Evolutionary conservation across 331 rosid genomes (phyloP).

Genomic region (Malus hybrid): DNA sequence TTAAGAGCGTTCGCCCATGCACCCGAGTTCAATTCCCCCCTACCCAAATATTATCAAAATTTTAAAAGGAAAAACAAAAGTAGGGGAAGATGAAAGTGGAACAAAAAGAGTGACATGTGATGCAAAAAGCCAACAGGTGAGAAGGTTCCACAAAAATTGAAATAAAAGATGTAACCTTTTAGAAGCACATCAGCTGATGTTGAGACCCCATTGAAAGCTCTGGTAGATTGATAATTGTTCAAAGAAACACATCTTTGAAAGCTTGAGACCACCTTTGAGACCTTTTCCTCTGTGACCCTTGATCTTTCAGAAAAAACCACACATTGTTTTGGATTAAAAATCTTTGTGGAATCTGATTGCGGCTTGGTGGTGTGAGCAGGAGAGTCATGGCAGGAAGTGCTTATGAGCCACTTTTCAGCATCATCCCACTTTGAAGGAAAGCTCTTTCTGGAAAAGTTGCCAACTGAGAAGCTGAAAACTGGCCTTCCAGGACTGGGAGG

Average conservation of each 20-base stretch:
- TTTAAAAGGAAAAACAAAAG: too few relatives aligned
- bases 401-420: conserved; percentile 95
- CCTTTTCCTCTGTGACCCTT: conserved; percentile 55
- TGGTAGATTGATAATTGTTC: conserved; percentile 40
- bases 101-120: background rate
- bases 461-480: conserved; percentile 61
- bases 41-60: too few relatives aligned
- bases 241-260: conserved; percentile 39
- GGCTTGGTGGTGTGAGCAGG: conserved; percentile 56
- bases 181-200: conserved; percentile 53
- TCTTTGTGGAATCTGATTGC: conserved; percentile 38
- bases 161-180: conserved; percentile 52
- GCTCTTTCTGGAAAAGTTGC: conserved; percentile 55
- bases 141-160: conserved; percentile 8
- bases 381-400: conserved; percentile 73
- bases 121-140: background rate
- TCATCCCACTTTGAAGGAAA: conserved; percentile 98
- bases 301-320: conserved; percentile 56
- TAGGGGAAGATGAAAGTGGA: conserved; percentile 7
- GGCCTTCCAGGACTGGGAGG: conserved; percentile 96
- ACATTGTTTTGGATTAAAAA: conserved; percentile 22
- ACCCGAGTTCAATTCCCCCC: background rate
- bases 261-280: conserved; percentile 45
- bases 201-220: conserved; percentile 39
- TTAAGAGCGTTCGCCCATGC: too few relatives aligned